Base-by-base conservation (phyloP, 2,329 filamentous ascomycete genomes). In the Diplodia intermedia region DNA sequence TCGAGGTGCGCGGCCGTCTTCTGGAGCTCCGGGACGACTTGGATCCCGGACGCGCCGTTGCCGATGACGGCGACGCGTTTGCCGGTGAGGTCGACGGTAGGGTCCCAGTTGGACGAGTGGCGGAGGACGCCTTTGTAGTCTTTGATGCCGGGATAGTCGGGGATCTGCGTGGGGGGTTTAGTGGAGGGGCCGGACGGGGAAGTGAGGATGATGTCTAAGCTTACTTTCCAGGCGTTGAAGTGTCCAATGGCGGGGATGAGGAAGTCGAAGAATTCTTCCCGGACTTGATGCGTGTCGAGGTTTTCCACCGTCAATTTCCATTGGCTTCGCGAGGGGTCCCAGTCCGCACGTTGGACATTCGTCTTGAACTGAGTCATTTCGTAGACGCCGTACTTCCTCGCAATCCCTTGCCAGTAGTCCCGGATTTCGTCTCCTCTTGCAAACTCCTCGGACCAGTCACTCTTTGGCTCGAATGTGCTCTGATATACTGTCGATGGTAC, bases 401-500 rank as follows among this genome's bases (percentile, higher is more conserved):
- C 89, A 3, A 90, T 76, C 0, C 77, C 76, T 71, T 90, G 84
- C 88, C 89, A 89, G 74, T 93, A 93, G 18, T 86, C 83, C 7
- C 83, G 79, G 69, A 93, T 92, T 75, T 93, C 90, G 4, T 79
- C 75, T 0, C 90, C 90, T 47, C 86, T 86, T 0, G 90, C 86
- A 72, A 91, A 92, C 69, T 88, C 83, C 71, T 91, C 88, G 0
- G 84, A 84, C 90, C 90, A 93, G 71, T 90, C 82, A 0, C 84
- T 86, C 67, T 92, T 92, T 0, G 89, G 88, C 7, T 83, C 82
- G 75, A 91, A 92, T 0, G 87, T 88, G 8, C 86, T 86, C 73
- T 91, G 89, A 72, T 92, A 92, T 23, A 89, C 88, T 74, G 91
- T 88, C 0, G 89, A 86, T 0, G 90, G 88, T 15, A 92, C 86